Conservation (phyloP, 2,329 filamentous ascomycete genomes). For the Dactylonectria macrodidyma region DNA sequence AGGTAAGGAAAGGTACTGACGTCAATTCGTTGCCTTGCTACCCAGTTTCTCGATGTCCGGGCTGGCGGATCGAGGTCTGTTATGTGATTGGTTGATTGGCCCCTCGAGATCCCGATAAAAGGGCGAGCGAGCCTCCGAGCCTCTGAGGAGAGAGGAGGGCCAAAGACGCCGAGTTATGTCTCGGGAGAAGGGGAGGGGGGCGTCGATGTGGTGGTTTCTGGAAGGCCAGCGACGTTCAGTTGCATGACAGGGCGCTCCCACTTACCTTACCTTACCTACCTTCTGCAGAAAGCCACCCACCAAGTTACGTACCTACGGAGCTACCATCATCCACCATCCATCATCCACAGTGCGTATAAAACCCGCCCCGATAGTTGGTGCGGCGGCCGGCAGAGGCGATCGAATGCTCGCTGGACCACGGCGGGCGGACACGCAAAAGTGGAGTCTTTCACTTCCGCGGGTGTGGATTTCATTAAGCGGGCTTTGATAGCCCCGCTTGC, state of each 20-base stretch:
- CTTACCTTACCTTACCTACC: neutral
- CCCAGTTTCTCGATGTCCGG: neutral
- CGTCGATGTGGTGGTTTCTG: slow-evolving; percentile 14
- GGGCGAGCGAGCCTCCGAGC: neutral
- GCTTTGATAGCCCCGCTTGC: slow-evolving; percentile 13
- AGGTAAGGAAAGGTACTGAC: neutral
- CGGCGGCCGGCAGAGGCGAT: slow-evolving; percentile 29
- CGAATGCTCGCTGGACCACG: slow-evolving; percentile 11
- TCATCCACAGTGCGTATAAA: slow-evolving; percentile 29
- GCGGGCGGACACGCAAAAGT: slow-evolving; percentile 24
- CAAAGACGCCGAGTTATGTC: neutral
- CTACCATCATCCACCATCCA: slow-evolving; percentile 2
- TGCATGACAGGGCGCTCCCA: slow-evolving; percentile 19
- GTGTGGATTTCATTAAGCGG: slow-evolving; percentile 5
- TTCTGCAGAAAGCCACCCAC: slow-evolving; percentile 3
- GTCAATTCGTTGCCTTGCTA: neutral
- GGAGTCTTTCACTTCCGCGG: slow-evolving; percentile 9
- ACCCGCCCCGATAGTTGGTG: slow-evolving; percentile 14
- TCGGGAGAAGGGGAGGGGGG: slow-evolving; percentile 1
- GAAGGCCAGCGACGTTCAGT: slow-evolving; percentile 18
- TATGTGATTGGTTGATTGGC: too few species aligned
- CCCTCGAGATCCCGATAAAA: neutral
- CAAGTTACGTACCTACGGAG: neutral
- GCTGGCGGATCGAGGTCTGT: slow-evolving; percentile 1
- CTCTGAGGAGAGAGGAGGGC: neutral